Evolutionary conservation across 2,329 filamentous ascomycete genomes (phyloP), one percentile per base, ranked within the genome.

Genomic region (Epichloe hybrida): DNA sequence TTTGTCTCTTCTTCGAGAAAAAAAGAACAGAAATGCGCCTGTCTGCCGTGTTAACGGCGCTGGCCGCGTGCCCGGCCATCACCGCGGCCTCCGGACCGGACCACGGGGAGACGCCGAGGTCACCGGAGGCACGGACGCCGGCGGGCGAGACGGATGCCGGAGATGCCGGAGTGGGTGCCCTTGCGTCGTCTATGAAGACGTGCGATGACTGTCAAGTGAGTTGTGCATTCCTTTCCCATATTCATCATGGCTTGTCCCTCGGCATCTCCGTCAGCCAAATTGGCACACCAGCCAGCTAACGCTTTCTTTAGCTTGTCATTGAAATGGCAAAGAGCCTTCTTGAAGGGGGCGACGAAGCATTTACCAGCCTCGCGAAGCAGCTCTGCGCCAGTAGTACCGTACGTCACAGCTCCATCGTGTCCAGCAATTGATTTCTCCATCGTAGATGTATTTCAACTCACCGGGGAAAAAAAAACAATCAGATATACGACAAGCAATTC

Each of bases 401-500:
- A 52, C 13, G 1, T 17, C n/a, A 9, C 20, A 20, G 36, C 21
- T 7, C 27, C 27, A 11, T 31, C 8, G 27, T 31, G 3, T 31
- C 27, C 27, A 9, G 27, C 8, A 31, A 31, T 31, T 31, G 8
- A 31, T 31, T 31, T 9, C 8, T 4, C 27, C 27, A 11, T 31
- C 27, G 3, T 31, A 31, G 8, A 31, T 31, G 27, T 31, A 31
- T 31, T 31, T 4, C 8, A 3, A 11, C 27, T 31, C 27, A 31
- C 27, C 3, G 23, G 3, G 8, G 0, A 4, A 9, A 1, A 9
- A 31, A 17, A 27, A 27, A 23, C 0, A 27, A 27, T 13, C 3
- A 75, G 69, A 61, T 66, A 39, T 69, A 75, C 55, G 77, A 80
- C 50, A 56, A 64, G 34, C 75, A 80, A 58, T 76, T 79, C 36